Evolutionary conservation across 2,329 filamentous ascomycete species (phyloP).

Genomic region (Lachnellula subtilissima): DNA sequence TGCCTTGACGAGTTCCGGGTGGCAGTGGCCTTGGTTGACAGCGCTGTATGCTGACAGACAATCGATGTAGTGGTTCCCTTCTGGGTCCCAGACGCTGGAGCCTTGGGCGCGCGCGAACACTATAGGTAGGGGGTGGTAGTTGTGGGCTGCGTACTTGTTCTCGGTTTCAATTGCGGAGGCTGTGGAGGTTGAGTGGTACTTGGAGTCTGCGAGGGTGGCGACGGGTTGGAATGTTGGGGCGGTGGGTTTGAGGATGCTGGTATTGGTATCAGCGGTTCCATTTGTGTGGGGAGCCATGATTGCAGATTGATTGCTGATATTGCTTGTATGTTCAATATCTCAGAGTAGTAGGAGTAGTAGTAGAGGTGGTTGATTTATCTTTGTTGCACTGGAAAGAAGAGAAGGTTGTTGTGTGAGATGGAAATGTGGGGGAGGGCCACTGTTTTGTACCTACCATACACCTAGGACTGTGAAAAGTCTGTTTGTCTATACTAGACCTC

Average conservation of each 20-base stretch:
- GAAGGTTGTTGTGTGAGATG: neutral
- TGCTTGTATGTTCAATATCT: neutral
- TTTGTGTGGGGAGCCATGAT: constrained; percentile 58
- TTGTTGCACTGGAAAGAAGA: neutral
- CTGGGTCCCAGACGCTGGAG: constrained; percentile 92
- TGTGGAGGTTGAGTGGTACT: constrained; percentile 73
- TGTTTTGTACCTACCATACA: neutral
- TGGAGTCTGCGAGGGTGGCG: constrained; percentile 27
- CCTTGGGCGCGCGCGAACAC: constrained; percentile 85
- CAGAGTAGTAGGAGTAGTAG: neutral
- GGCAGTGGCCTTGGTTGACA: constrained; percentile 97
- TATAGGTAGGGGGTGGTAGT: constrained; percentile 95
- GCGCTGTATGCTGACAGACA: constrained; percentile 98
- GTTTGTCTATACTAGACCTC: constrained; percentile 12
- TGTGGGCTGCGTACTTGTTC: constrained; percentile 85
- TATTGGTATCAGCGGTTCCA: constrained; percentile 32
- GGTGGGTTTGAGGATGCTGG: constrained; percentile 33
- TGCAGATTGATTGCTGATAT: constrained; percentile 4
- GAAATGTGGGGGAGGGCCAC: constrained; percentile 1
- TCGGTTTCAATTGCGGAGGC: constrained; percentile 75
- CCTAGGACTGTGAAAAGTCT: neutral
- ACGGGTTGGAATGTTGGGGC: constrained; percentile 30
- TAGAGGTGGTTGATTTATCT: neutral
- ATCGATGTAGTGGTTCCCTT: constrained; percentile 92
- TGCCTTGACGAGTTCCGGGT: constrained; percentile 90